Percentiles rank a stretch among this genome's conserved stretches.
phyloP scores from a whole-genome alignment of 2,329 filamentous ascomycete species.

The Karstenula rhodostoma region DNA sequence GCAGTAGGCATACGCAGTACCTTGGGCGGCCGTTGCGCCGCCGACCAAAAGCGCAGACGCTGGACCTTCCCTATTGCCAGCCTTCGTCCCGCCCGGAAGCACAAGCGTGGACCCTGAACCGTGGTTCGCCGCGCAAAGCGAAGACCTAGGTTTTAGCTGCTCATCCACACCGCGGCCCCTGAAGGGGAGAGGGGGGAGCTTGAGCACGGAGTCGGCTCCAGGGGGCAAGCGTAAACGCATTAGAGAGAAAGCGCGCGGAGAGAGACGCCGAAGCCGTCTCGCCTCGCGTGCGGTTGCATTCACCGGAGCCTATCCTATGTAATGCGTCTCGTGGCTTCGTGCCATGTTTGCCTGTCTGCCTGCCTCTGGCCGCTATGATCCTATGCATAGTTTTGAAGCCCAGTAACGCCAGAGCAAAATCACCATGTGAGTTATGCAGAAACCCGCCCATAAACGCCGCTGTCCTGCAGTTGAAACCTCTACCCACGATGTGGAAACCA shows the following conservation, averaged over 20 bases:
- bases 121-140: neutral
- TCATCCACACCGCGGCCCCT: neutral
- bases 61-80: conserved; percentile 3
- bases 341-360: neutral
- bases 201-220: conserved; percentile 1
- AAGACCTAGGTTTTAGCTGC: neutral
- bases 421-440: conserved; percentile 4
- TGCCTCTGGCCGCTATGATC: conserved; percentile 3
- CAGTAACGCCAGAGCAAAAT: neutral
- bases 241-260: neutral
- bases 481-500: conserved; percentile 1
- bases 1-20: neutral
- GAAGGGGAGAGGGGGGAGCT: neutral
- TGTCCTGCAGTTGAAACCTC: conserved; percentile 7
- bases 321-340: conserved; percentile 7
- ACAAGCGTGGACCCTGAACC: conserved; percentile 6
- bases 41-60: neutral
- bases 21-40: neutral
- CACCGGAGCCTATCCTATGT: neutral
- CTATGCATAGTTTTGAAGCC: conserved; percentile 6
- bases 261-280: neutral
- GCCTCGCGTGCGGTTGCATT: conserved; percentile 2
- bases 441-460: conserved; percentile 6
- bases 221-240: neutral
- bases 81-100: neutral